Evolutionary conservation across 1,284 basidiomycete genomes (phyloP), one percentile per base, ranked within the genome.

Genomic region (Cystobasidium slooffiae): DNA sequence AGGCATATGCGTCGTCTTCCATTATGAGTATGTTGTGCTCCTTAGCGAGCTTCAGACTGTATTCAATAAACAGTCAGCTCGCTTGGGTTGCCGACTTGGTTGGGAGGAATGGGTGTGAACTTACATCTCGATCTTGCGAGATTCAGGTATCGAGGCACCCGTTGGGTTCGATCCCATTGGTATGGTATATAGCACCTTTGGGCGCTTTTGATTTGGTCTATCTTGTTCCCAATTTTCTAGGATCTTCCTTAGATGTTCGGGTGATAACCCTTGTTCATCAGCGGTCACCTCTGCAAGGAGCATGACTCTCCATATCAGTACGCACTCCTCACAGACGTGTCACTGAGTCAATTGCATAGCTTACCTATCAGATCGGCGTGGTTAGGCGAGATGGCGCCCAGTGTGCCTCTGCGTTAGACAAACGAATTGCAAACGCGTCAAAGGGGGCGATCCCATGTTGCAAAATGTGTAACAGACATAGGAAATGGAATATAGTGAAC

Each of bases 1-100:
- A 91, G 67, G 90, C 79, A 81, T 92, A 93, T 1, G 91, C 91
- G 80, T 92, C 91, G 79, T 92, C 91, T 88, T 97, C 94, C 55
- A 97, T 83, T 78, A 97, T 91, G 67, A 96, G 83, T 78, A 97
- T 87, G 80, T 91, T 87, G 81, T 93, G 87, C 80, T 91, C 87
- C 75, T 86, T 85, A 16, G 91, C 89, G 7, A 97, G 85, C 72
- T 86, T 84, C 31, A 97, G 31, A 90, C 91, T 1, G 92, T 92
- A 82, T 94, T 94, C 79, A 88, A 89, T 39, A 91, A 91, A 18
- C 46, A 6, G 37, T 68, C 43, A 55, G 41, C 20, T 68, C 3
- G 52, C 9, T 53, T 20, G 9, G 52, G 14, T 6, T n/a, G 39
- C 16, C 5, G 31, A 24, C 10, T 24, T 12, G n/a, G n/a, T n/a